Conservation (phyloP, 345 rosid species). For the Eucalyptus tenuipes region DNA sequence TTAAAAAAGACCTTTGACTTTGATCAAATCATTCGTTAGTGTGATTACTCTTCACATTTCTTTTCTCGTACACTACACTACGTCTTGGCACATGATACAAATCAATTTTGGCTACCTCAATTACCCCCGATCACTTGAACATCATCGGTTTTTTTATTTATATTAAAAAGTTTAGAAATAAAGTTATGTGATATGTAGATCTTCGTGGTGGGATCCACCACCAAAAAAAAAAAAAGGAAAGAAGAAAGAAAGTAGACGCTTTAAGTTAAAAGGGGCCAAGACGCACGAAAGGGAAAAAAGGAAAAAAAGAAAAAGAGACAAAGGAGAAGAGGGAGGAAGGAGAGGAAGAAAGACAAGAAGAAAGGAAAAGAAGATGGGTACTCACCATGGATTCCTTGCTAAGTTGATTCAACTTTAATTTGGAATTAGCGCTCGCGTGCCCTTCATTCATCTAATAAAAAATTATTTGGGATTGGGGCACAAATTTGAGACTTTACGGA, state of each 20-base stretch:
- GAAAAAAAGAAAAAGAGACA: too few species aligned
- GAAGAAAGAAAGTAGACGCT: neutral
- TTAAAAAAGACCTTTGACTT: neutral
- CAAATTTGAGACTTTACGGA: neutral
- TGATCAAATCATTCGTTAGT: neutral
- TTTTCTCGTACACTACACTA: neutral
- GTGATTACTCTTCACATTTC: neutral
- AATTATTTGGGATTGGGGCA: neutral
- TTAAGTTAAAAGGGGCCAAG: neutral
- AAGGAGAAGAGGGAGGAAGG: too few species aligned
- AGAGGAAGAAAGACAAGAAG: too few species aligned
- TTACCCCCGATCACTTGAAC: neutral
- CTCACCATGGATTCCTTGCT: accelerated
- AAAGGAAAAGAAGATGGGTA: too few species aligned
- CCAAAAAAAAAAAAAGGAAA: neutral
- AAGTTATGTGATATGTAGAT: neutral
- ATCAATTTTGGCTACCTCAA: neutral
- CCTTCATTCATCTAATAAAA: neutral
- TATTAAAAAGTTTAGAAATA: neutral
- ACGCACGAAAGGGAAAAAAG: neutral
- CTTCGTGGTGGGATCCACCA: neutral
- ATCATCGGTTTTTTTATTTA: neutral
- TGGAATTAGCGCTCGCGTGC: neutral
- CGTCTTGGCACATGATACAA: neutral
- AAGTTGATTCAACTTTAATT: neutral